Evolutionary conservation across 2,329 filamentous ascomycete species (phyloP).

Genomic region (Penicillium sp.): DNA sequence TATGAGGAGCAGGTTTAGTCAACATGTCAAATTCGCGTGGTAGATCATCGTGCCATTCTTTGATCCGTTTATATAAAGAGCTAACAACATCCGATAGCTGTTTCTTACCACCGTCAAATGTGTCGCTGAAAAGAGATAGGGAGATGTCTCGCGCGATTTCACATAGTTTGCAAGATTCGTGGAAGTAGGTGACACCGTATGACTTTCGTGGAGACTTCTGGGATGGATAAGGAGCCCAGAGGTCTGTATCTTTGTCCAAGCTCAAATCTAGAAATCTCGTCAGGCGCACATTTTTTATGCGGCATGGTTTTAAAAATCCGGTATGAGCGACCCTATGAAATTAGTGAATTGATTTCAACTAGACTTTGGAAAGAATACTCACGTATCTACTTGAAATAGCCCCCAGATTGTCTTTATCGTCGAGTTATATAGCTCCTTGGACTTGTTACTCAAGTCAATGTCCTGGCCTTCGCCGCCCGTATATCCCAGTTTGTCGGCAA

Average conservation of each 20-base stretch:
- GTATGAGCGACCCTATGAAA: conserved; percentile 30
- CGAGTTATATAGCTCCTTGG: conserved; percentile 29
- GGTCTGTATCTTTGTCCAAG: conserved; percentile 18
- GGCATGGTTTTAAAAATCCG: conserved; percentile 31
- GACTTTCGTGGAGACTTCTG: conserved; percentile 25
- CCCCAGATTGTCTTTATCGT: conserved; percentile 34
- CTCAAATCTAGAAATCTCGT: conserved; percentile 17
- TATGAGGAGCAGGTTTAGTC: conserved; percentile 29
- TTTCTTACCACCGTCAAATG: conserved; percentile 7
- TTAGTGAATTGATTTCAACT: background rate
- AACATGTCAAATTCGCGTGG: conserved; percentile 26
- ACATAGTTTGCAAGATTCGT: conserved; percentile 31
- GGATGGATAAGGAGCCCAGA: conserved; percentile 32
- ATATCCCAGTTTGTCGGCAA: conserved; percentile 31
- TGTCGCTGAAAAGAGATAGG: conserved; percentile 25
- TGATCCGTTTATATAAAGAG: conserved; percentile 26
- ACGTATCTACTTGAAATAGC: conserved; percentile 38
- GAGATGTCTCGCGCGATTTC: conserved; percentile 35
- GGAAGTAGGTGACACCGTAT: conserved; percentile 29
- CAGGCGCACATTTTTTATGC: conserved; percentile 33
- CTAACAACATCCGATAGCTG: conserved; percentile 24
- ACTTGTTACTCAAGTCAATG: conserved; percentile 21
- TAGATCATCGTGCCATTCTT: conserved; percentile 27
- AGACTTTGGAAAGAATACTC: conserved; percentile 15
- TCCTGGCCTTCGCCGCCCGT: conserved; percentile 24